A percentile compares a stretch with the other conserved stretches of the same genome.
phyloP scores from a whole-genome alignment of 2,329 filamentous ascomycete species.

The Epichloe bromicola region DNA sequence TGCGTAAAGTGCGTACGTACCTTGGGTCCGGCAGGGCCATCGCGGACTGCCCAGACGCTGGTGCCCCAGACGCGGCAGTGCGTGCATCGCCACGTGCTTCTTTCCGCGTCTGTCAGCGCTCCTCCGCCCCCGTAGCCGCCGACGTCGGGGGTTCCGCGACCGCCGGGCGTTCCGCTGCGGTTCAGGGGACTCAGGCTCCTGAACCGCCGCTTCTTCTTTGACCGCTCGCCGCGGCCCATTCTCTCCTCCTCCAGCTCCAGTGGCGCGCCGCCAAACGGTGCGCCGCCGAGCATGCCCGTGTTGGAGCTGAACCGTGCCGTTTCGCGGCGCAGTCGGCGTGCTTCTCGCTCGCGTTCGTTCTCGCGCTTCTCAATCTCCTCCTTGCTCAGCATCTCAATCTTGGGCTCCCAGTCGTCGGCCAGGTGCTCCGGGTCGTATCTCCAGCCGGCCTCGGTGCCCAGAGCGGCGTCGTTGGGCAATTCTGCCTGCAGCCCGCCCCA shows the following conservation, averaged over 20 bases:
- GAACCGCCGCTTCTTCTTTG: conserved; percentile 91
- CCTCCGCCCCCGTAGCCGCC: conserved; percentile 60
- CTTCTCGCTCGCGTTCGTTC: conserved; percentile 83
- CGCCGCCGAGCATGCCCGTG: conserved; percentile 65
- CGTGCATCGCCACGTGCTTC: conserved; percentile 70
- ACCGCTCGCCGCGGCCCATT: conserved; percentile 83
- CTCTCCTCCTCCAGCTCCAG: conserved; percentile 57
- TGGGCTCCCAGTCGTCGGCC: conserved; percentile 72
- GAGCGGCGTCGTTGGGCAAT: conserved; percentile 78
- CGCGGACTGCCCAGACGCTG: conserved; percentile 87
- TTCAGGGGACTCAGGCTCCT: conserved; percentile 72
- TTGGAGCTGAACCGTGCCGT: conserved; percentile 87
- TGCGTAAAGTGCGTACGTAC: conserved; percentile 39
- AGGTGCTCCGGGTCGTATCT: conserved; percentile 87
- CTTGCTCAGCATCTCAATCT: conserved; percentile 70
- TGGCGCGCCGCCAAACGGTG: conserved; percentile 42
- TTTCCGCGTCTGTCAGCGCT: conserved; percentile 62
- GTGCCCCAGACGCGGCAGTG: conserved; percentile 84
- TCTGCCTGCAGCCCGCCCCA: conserved; percentile 48
- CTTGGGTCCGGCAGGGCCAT: conserved; percentile 73
- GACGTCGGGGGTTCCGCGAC: conserved; percentile 69
- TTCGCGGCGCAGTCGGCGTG: conserved; percentile 74
- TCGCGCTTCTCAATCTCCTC: conserved; percentile 98
- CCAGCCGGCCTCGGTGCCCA: conserved; percentile 79
- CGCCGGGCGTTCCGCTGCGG: conserved; percentile 49